Conservation (phyloP, 2,329 filamentous ascomycete genomes). For the Sporothrix brunneoviolacea region DNA sequence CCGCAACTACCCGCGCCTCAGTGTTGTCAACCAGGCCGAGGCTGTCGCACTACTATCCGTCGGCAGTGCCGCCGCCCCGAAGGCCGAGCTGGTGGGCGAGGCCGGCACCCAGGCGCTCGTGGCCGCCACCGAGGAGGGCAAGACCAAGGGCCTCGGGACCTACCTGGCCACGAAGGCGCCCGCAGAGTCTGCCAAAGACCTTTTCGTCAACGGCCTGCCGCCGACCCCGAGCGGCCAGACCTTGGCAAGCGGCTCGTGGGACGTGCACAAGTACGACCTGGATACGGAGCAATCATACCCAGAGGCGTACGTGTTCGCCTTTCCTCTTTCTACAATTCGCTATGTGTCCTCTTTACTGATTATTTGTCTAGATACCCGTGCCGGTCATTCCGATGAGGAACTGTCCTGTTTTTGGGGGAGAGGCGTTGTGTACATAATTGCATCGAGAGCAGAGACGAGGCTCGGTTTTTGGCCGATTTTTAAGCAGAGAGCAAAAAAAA, state of each 20-base stretch:
- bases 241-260: slow-evolving; percentile 45
- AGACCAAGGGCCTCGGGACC: slow-evolving; percentile 63
- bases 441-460: not conserved
- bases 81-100: slow-evolving; percentile 71
- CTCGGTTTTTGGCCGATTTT: too few species aligned
- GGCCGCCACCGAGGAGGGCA: slow-evolving; percentile 65
- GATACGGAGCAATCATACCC: slow-evolving; percentile 64
- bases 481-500: slow-evolving; percentile 12
- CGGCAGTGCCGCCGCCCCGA: slow-evolving; percentile 73
- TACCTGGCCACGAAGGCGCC: slow-evolving; percentile 57
- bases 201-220: slow-evolving; percentile 73
- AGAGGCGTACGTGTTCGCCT: slow-evolving; percentile 24
- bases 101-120: slow-evolving; percentile 59
- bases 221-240: slow-evolving; percentile 74
- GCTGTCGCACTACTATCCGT: slow-evolving; percentile 78
- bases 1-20: slow-evolving; percentile 72
- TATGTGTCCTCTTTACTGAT: not conserved
- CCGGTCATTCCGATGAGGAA: slow-evolving; percentile 51
- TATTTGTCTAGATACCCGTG: slow-evolving; percentile 49
- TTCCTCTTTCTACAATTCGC: not conserved
- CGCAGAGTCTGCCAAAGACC: slow-evolving; percentile 41
- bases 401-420: slow-evolving; percentile 1
- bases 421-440: slow-evolving; percentile 8
- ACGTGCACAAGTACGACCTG: slow-evolving; percentile 63
- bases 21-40: slow-evolving; percentile 75